Base-by-base conservation (phyloP, 2,329 filamentous ascomycete species). In the Pezicula radicicola region DNA sequence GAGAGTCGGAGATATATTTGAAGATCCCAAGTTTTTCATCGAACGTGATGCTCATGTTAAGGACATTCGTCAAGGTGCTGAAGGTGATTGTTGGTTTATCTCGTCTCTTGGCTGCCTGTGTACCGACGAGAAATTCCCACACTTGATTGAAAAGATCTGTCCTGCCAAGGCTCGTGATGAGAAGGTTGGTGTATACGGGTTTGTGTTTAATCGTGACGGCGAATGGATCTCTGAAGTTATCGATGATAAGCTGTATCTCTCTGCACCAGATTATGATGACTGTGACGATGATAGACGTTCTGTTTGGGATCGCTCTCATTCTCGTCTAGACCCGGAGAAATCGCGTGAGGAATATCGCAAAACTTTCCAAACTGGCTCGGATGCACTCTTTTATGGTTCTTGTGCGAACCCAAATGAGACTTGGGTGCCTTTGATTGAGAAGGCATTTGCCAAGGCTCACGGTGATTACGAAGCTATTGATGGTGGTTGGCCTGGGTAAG, bases 201-300 rank as follows among this genome's bases (percentile, higher is more conserved):
- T 95, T 61, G 89, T 95, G 41, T 95, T 95, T 66, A 88, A 87
- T 66, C 76, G 90, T 64, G 90, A 95, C 63, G 90, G 91, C 47
- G 89, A 93, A 68, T 96, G 91, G 91, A 87, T 92, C 48, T 89
- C 91, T 60, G 91, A 88, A 54, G 91, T 96, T 54, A 84, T 96
- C 52, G 91, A 96, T 63, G 91, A 96, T 68, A 94, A 94, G 70
- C 77, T 96, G 1, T 95, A 89, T 66, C 79, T 95, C 15, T 87
- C 85, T 49, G 89, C 88, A 2, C 87, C 89, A 3, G 86, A 88
- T 63, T 95, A 91, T 72, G 89, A 94, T 59, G 85, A 91, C 62
- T 87, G 88, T 63, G 82, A 85, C 47, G 83, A 84, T 40, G 48
- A 50, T 12, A 84, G 88, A 46, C 81, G 85, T 42, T 49, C 44